Evolutionary conservation across 2,329 filamentous ascomycete species (phyloP), one percentile per base, ranked within the genome.

Genomic region (Trichoderma aggressivum): DNA sequence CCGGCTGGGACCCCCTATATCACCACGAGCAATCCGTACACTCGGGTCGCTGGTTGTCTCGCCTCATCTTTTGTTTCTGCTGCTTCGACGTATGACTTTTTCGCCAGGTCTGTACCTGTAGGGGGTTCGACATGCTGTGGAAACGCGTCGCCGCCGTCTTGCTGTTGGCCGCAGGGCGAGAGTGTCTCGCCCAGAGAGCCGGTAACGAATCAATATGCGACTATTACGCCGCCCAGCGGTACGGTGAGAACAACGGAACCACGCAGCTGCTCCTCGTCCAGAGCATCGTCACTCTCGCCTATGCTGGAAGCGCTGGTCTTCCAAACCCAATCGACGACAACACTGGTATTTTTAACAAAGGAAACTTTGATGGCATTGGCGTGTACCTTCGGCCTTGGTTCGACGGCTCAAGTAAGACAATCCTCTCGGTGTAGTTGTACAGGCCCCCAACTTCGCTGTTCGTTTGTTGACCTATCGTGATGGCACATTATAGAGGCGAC

Each of bases 381-480:
- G 75, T 80, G 3, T 71, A 78, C 65, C 74, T 80, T 2, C 70
- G 73, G 32, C 73, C 76, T 18, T 80, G 74, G 73, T 81, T 81
- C 67, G 76, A 80, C 61, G 79, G 79, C 28, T 74, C 76, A 21
- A 76, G 75, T 76, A 75, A 36, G 75, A 24, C 39, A 12, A n/a
- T 2, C 6, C 32, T 16, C 34, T 39, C 7, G 1, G 18, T 36
- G 30, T n/a, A 56, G 62, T 36, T n/a, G 28, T 14, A 61, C 14
- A 26, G 3, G 3, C 28, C 8, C 28, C 28, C 50, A 3, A 7
- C 11, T 21, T 39, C 8, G 5, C 16, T 30, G 2, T 5, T 16
- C 16, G 24, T 30, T 16, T 28, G 43, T 30, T 70, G 21, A 64
- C 50, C 3, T 12, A n/a, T 59, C 7, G 5, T 3, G 21, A 18